Evolutionary conservation across 331 rosid genomes (phyloP).

Genomic region (Malus hybrid): DNA sequence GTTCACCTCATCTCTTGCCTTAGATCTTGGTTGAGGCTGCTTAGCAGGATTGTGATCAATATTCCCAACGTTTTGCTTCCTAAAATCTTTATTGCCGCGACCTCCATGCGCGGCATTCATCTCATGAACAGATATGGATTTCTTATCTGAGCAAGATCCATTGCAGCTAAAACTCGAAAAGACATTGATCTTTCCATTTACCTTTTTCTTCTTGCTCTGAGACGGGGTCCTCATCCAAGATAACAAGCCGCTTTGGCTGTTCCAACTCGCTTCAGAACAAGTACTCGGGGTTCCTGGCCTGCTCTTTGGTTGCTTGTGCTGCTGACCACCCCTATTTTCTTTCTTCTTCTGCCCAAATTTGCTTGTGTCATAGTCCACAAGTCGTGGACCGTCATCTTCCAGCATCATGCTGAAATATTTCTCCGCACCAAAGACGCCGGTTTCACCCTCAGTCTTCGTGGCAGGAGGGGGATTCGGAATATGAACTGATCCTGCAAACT

Average conservation of each 20-base stretch:
- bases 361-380: neutral
- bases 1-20: constrained; percentile 11
- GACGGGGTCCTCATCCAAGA: constrained; percentile 14
- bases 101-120: neutral
- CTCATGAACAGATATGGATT: constrained; percentile 21
- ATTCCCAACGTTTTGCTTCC: neutral
- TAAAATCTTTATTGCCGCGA: neutral
- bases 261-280: constrained; percentile 37
- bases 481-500: constrained; percentile 17
- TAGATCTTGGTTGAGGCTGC: constrained; percentile 9
- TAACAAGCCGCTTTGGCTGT: constrained; percentile 16
- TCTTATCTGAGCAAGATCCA: constrained; percentile 36
- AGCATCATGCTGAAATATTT: constrained; percentile 35
- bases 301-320: constrained; percentile 2
- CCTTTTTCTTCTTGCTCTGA: constrained; percentile 18
- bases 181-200: constrained; percentile 7
- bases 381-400: constrained; percentile 1
- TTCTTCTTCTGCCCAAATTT: neutral
- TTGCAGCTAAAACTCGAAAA: constrained; percentile 32
- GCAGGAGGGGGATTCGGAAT: constrained; percentile 14
- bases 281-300: constrained; percentile 35
- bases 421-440: constrained; percentile 42
- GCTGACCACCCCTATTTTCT: neutral
- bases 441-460: constrained; percentile 23
- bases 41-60: constrained; percentile 2